These are phyloP conservation scores for Penicillium brevicompactum DNA, from an alignment of 2,329 filamentous ascomycete genomes.

Conservation along the genomic window DNA sequence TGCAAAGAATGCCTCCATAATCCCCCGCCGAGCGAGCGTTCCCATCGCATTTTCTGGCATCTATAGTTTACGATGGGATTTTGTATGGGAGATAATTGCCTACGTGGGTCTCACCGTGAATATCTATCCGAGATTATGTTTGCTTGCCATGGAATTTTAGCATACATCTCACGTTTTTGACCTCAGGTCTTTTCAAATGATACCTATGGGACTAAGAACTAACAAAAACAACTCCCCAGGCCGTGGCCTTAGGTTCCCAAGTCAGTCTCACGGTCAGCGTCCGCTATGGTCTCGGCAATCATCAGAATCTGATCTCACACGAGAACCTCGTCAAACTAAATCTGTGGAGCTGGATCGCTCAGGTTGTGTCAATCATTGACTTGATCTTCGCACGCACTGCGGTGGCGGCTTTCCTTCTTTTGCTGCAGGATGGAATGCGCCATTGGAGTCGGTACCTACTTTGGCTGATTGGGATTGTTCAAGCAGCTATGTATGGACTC, in stretches of 20 bases:
- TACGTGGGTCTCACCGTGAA: constrained; percentile 10
- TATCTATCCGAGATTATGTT: background rate
- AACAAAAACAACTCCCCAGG: background rate
- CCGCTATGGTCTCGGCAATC: constrained; percentile 17
- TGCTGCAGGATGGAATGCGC: constrained; percentile 15
- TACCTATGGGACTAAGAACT: background rate
- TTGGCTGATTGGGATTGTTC: background rate
- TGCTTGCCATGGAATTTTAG: too few relatives aligned
- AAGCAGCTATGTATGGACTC: background rate
- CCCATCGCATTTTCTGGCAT: constrained; percentile 11
- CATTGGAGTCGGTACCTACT: constrained; percentile 14
- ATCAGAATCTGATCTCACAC: constrained; percentile 10
- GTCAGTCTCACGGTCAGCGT: constrained; percentile 19
- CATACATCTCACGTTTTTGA: too few relatives aligned
- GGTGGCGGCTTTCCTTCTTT: constrained; percentile 19
- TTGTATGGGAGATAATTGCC: constrained; percentile 21
- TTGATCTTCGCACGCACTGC: constrained; percentile 16
- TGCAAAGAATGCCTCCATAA: background rate
- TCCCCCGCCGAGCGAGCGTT: background rate
- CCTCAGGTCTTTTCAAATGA: too few relatives aligned
- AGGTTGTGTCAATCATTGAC: constrained; percentile 14
- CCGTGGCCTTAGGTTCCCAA: constrained; percentile 14
- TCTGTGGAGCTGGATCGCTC: constrained; percentile 22
- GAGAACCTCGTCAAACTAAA: constrained; percentile 14
- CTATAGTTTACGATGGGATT: constrained; percentile 23